phyloP scores from a whole-genome alignment of 305 asterid species.

The Fraxinus dipetala region DNA sequence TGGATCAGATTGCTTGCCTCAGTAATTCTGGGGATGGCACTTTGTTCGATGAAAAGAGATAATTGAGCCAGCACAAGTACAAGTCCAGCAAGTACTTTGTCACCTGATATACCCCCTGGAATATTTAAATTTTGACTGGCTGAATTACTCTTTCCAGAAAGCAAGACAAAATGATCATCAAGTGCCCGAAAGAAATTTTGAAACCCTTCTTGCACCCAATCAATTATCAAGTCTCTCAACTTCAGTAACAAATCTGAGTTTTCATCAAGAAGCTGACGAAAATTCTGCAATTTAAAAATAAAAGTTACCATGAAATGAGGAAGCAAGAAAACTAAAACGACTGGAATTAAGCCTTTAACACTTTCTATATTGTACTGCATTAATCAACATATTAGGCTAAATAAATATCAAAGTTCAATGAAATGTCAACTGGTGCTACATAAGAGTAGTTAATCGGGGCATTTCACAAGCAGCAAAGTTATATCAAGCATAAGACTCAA shows the following conservation, averaged over 20 bases:
- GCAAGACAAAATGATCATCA: slow-evolving; percentile 55
- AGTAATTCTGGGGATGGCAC: slow-evolving; percentile 70
- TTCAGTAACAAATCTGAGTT: slow-evolving; percentile 56
- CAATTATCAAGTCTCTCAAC: slow-evolving; percentile 60
- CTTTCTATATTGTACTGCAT: not conserved
- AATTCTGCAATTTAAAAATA: slow-evolving; percentile 51
- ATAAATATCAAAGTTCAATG: not conserved
- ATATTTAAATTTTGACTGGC: slow-evolving; percentile 46
- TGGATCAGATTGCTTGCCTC: slow-evolving; percentile 39
- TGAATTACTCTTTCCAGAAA: slow-evolving; percentile 62
- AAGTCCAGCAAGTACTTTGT: slow-evolving; percentile 75
- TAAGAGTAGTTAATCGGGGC: slow-evolving; percentile 3
- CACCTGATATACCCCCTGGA: slow-evolving; percentile 50
- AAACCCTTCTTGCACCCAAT: slow-evolving; percentile 92
- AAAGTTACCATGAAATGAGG: slow-evolving; percentile 13
- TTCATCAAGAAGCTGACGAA: slow-evolving; percentile 72
- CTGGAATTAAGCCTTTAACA: not conserved
- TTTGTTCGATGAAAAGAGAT: slow-evolving; percentile 65
- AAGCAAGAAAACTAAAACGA: slow-evolving; percentile 12
- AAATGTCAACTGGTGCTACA: not conserved
- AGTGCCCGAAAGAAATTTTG: slow-evolving; percentile 81
- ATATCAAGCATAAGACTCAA: not conserved
- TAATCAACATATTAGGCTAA: slow-evolving; percentile 4
- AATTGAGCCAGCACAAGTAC: slow-evolving; percentile 80
- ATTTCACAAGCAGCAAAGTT: slow-evolving; percentile 6